Evolutionary conservation across 768 basidiomycete species (phyloP).

Genomic region (Suillus ampliporus): DNA sequence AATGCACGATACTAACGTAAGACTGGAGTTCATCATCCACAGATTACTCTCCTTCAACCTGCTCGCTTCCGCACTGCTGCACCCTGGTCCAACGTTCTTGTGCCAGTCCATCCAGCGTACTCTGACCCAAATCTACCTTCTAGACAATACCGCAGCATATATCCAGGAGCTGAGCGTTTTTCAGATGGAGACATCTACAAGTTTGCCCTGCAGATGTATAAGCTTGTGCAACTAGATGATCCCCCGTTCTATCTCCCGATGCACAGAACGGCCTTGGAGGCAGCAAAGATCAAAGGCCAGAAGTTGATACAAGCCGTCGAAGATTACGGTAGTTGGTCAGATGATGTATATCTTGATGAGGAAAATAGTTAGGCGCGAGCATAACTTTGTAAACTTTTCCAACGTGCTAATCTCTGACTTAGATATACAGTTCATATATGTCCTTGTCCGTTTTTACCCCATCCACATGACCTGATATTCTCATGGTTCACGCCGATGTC

Average conservation of each 20-base stretch:
- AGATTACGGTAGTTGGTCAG: slow-evolving; percentile 35
- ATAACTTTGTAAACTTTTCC: neutral
- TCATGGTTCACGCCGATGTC: neutral
- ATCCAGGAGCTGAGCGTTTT: slow-evolving; percentile 12
- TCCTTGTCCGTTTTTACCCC: neutral
- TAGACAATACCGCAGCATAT: slow-evolving; percentile 17
- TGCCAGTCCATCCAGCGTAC: slow-evolving; percentile 28
- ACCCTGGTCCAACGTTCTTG: slow-evolving; percentile 8
- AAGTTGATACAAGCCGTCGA: slow-evolving; percentile 26
- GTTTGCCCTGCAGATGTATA: slow-evolving; percentile 25
- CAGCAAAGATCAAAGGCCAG: slow-evolving; percentile 29
- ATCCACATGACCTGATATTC: neutral
- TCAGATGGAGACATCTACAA: slow-evolving; percentile 28
- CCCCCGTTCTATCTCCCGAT: slow-evolving; percentile 32
- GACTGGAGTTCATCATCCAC: neutral
- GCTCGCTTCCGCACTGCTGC: slow-evolving; percentile 26
- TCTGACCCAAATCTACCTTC: slow-evolving; percentile 23
- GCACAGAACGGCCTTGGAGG: slow-evolving; percentile 27
- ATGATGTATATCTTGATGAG: slow-evolving; percentile 27
- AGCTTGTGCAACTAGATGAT: slow-evolving; percentile 26
- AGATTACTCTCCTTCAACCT: slow-evolving; percentile 34
- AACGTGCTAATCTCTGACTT: neutral
- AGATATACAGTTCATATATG: neutral
- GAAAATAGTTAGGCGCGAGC: slow-evolving; percentile 3
- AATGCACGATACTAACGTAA: neutral